A percentile compares a stretch with the other conserved stretches of the same genome.
Evolutionary conservation across 257 asterid species (phyloP).

Genomic region (Capsicum rhomboideum): DNA sequence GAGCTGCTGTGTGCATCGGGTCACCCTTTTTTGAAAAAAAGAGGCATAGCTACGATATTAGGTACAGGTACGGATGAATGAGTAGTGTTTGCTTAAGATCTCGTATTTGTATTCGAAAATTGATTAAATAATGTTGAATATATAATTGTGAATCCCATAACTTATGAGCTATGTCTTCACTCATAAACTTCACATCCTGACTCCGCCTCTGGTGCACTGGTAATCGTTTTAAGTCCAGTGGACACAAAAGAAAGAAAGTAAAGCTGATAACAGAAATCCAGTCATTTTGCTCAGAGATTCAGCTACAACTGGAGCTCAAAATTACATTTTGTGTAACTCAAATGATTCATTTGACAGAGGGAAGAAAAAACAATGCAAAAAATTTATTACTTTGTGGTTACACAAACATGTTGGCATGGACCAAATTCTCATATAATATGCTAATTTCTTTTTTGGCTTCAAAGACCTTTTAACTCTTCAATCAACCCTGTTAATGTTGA

Average conservation of each 20-base stretch:
- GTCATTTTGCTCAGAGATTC: neutral
- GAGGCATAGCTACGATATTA: neutral
- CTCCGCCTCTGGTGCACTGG: neutral
- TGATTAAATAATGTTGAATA: too few species aligned
- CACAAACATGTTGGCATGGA: neutral
- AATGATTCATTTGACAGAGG: neutral
- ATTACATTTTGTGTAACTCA: neutral
- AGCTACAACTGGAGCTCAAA: neutral
- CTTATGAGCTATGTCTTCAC: neutral
- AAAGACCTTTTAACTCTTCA: slow-evolving; percentile 78
- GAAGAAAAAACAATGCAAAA: neutral
- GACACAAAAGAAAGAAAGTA: neutral
- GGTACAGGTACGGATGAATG: neutral
- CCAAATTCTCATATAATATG: neutral
- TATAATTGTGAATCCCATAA: too few species aligned
- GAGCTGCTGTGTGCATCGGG: too few species aligned
- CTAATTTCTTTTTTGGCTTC: slow-evolving; percentile 13
- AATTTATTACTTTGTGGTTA: neutral
- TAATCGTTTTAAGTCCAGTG: neutral
- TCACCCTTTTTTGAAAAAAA: too few species aligned
- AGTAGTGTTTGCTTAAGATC: neutral
- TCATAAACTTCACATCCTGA: neutral
- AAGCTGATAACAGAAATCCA: neutral
- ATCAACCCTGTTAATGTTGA: slow-evolving; percentile 59
- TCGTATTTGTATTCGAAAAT: neutral